Evolutionary conservation across 805 yeast genomes (phyloP), one percentile per base, ranked within the genome.

Genomic region (Ascoidea rubescens): DNA sequence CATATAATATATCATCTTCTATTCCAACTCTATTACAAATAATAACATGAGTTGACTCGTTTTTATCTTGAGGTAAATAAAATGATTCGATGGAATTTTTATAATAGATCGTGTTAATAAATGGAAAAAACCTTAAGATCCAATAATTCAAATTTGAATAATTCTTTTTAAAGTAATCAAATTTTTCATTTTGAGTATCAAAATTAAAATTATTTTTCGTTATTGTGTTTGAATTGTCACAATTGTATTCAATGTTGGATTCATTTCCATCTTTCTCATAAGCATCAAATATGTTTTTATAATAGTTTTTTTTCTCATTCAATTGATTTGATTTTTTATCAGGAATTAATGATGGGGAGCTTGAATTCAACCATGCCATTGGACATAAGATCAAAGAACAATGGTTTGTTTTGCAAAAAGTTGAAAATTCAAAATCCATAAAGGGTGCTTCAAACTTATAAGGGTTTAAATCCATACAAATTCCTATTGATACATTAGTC

Each of bases 391-490:
- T 71, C 52, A 90, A 65, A 42, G 77, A 71, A 0, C 78, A 77
- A 8, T 69, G 60, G 47, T 79, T 72, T 0, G 65, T 58, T 21
- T 68, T 61, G 54, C 85, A 79, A 51, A 71, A 71, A 32, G 66
- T 63, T 0, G 90, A 74, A 64, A 85, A 87, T 64, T 90, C 97
- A 62, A 76, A 87, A 31, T 70, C 72, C 44, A 74, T 70, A 66
- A 87, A 89, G 1, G 95, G 89, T 1, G 96, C 88, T 56, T 77
- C 71, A 64, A 90, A 90, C 62, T 85, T 73, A 64, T 86, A 84
- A 0, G 96, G 96, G 63, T 87, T 89, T 55, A 90, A 65, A 67
- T 90, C 98, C 97, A 90, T 90, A 63, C 98, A 90, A 5, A 90
- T 88, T 0, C 96, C 98, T 52, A 90, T 71, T 42, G 81, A 73